phyloP scores from a whole-genome alignment of 2,329 filamentous ascomycete species.

The Calonectria ilicicola region DNA sequence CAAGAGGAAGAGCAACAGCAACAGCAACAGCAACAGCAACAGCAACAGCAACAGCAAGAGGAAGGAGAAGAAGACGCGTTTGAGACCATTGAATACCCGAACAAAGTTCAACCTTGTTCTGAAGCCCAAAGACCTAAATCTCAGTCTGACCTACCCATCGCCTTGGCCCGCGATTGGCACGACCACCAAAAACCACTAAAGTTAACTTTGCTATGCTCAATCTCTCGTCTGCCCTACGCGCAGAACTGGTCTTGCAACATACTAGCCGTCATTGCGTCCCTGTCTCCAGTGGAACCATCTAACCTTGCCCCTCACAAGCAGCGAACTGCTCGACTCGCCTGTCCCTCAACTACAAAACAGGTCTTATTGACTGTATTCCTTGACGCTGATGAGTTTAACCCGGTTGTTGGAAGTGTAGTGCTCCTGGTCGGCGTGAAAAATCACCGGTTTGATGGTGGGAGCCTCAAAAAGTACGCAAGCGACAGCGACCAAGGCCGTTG shows the following conservation, averaged over 20 bases:
- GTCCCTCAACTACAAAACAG: slow-evolving; percentile 64
- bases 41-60: too few relatives aligned
- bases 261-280: slow-evolving; percentile 61
- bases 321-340: slow-evolving; percentile 62
- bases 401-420: slow-evolving; percentile 61
- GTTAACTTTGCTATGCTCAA: slow-evolving; percentile 61
- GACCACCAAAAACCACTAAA: slow-evolving; percentile 59
- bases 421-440: slow-evolving; percentile 69
- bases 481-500: slow-evolving; percentile 53
- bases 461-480: slow-evolving; percentile 58
- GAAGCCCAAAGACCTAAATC: background rate
- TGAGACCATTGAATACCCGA: slow-evolving; percentile 49
- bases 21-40: too few relatives aligned
- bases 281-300: slow-evolving; percentile 62
- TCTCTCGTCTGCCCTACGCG: slow-evolving; percentile 65
- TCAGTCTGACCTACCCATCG: slow-evolving; percentile 43
- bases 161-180: slow-evolving; percentile 55
- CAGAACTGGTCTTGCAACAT: slow-evolving; percentile 71
- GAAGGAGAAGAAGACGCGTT: slow-evolving; percentile 52
- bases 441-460: slow-evolving; percentile 63
- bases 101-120: slow-evolving; percentile 24
- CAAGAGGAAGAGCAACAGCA: too few relatives aligned
- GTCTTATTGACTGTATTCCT: slow-evolving; percentile 67
- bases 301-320: slow-evolving; percentile 63
- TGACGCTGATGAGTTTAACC: slow-evolving; percentile 62